Evolutionary conservation across 371 early-diverging fungal species (phyloP), one percentile per base, ranked within the genome.

Genomic region (Dichotomocladium elegans): DNA sequence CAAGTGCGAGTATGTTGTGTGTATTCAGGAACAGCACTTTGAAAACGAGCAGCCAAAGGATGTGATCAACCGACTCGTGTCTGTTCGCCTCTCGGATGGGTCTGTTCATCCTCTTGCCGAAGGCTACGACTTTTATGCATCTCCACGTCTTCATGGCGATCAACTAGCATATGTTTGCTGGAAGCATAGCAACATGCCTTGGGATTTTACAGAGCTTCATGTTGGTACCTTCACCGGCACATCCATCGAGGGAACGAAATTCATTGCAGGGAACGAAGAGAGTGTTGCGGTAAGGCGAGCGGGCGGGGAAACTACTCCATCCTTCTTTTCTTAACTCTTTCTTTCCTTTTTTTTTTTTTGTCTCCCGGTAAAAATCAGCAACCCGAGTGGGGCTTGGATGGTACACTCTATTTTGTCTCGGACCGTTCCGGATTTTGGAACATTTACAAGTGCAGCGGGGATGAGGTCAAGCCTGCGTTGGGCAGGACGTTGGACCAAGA

Each of bases 101-200:
- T 56, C 67, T 24, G 76, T 71, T 3, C 66, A 81, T 24, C 72
- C 81, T 17, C 58, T 84, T 25, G 79, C 72, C 11, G 57, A 68
- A 28, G 84, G 82, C 1, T 51, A 70, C 4, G 90, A 89, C 48
- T 91, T 91, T 63, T 89, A 88, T 52, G 52, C 83, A 0, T 37
- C 66, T 26, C 82, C 90, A 41, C 66, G 88, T 28, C 66, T 81
- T 60, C 59, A 19, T 15, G 54, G 68, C 30, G 53, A 49, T 14
- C 55, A 66, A n/a, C 50, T 90, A 41, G 80, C 80, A 3, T 91
- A 79, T 63, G 67, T 81, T 29, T 68, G 82, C 8, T 91, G 90
- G 89, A 59, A 74, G 41, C 87, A 88, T 33, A 87, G 87, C 3
- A 81, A 82, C 57, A 90, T 90, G 91, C 86, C 83, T 28, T 90